Conservation (phyloP, 306 rosid genomes). For the Vigna reflexopilosa region DNA sequence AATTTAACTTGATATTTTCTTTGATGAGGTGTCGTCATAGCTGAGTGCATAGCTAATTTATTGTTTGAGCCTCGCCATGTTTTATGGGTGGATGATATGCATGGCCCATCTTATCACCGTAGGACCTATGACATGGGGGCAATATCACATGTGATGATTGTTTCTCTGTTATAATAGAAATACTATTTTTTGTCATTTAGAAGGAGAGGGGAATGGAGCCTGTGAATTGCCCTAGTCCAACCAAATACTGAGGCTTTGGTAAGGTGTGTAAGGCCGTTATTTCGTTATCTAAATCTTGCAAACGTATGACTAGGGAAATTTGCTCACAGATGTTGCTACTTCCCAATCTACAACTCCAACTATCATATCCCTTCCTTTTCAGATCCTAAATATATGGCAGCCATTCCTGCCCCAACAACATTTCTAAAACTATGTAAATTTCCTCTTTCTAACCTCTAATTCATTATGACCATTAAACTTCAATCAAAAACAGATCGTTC, state of each 20-base stretch:
- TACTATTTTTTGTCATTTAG: conserved; percentile 2
- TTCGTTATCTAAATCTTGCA: conserved; percentile 40
- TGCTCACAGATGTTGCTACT: background rate
- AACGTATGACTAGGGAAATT: conserved; percentile 30
- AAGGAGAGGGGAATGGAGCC: background rate
- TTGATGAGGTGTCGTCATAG: background rate
- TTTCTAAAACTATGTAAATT: background rate
- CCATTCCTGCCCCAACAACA: background rate
- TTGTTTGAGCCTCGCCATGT: background rate
- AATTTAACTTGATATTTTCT: background rate
- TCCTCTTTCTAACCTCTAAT: too few relatives aligned
- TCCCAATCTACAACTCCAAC: conserved; percentile 4
- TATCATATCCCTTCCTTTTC: background rate
- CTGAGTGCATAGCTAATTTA: background rate
- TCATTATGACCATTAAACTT: background rate
- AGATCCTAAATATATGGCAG: conserved; percentile 17
- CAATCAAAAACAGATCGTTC: too few relatives aligned
- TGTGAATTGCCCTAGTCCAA: conserved; percentile 28
- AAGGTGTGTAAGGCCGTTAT: conserved; percentile 56
- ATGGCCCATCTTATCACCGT: conserved; percentile 13
- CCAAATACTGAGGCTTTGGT: conserved; percentile 34
- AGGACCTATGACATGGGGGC: conserved; percentile 5
- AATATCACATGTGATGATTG: background rate
- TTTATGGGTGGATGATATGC: conserved; percentile 24
- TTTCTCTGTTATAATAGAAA: background rate